Percentiles rank a stretch among this genome's conserved stretches.
phyloP scores from a whole-genome alignment of 2,329 filamentous ascomycete species.

The Talaromyces pinophilus region DNA sequence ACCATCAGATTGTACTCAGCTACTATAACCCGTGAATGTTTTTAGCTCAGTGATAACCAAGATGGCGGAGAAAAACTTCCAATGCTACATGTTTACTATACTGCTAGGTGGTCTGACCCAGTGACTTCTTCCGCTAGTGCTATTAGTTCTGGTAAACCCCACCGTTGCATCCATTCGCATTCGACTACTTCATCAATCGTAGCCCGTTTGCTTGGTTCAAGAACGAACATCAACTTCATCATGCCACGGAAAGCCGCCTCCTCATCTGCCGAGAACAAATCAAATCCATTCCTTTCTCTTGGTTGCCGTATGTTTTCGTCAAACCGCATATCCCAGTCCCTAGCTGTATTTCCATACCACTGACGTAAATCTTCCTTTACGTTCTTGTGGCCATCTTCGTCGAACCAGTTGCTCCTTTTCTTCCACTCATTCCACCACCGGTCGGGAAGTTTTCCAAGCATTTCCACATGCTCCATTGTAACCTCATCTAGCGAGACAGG shows the following conservation, averaged over 20 bases:
- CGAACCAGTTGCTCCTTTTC: slow-evolving; percentile 25
- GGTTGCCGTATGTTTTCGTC: slow-evolving; percentile 22
- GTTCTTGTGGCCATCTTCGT: slow-evolving; percentile 27
- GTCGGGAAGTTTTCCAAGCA: slow-evolving; percentile 31
- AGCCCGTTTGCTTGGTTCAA: slow-evolving; percentile 26
- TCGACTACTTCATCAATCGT: slow-evolving; percentile 26
- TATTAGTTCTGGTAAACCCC: slow-evolving; percentile 24
- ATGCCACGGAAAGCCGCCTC: slow-evolving; percentile 23
- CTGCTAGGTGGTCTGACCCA: background rate
- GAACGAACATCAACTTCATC: slow-evolving; percentile 26
- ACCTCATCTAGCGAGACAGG: slow-evolving; percentile 30
- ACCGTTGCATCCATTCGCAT: slow-evolving; percentile 29
- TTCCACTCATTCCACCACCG: slow-evolving; percentile 32
- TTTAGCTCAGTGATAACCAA: background rate
- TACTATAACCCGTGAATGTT: background rate
- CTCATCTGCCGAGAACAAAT: slow-evolving; percentile 20
- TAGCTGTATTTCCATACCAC: slow-evolving; percentile 5
- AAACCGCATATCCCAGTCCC: background rate
- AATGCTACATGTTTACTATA: background rate
- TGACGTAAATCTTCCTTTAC: slow-evolving; percentile 4
- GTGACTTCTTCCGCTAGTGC: slow-evolving; percentile 10
- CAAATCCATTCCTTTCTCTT: slow-evolving; percentile 11
- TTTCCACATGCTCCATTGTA: slow-evolving; percentile 32
- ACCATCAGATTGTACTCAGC: no score
- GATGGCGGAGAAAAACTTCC: background rate